Base-by-base conservation (phyloP, 2,329 filamentous ascomycete species). In the Xylariaceae sp. region DNA sequence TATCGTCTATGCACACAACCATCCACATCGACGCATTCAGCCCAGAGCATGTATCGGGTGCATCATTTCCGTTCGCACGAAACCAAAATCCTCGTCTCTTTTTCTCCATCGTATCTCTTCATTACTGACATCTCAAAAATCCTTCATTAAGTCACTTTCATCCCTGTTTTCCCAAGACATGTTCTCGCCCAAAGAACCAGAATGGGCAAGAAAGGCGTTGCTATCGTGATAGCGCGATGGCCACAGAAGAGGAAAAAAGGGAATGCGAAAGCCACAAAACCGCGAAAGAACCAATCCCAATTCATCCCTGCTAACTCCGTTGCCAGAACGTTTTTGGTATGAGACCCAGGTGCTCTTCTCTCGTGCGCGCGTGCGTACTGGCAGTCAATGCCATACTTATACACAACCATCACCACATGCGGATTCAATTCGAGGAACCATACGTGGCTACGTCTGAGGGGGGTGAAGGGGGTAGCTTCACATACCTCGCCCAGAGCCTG, bases 241-340 rank as follows among this genome's bases (percentile, higher is more conserved):
- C 13, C n/a, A 30, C 49, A 15, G 49, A 23, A 15, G 10, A 30
- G 23, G 23, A 30, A 35, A 58, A 55, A 35, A 51, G 55, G 51
- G 55, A 15, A 47, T 56, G 51, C 51, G 44, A 42, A 49, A 7
- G 51, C 37, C 39, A 59, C 58, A 59, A 65, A 57, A 51, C 49
- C 56, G 56, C 30, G 61, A 66, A 57, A 51, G 10, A 62, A 60
- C 57, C 61, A 66, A 59, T 64, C 65, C 58, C 23, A 30, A 64
- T 64, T 62, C 56, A 55, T 60, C 64, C 65, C 66, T 66, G 53
- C 58, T 61, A 63, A 69, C 66, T 69, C 68, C 68, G 56, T 58
- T 66, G 66, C 68, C 66, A 67, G 45, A 68, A 30, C 23, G 23
- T 30, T 30, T 68, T 67, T 67, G 66, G 51, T 60, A 11, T 45